Evolutionary conservation across 2,329 filamentous ascomycete species (phyloP), one percentile per base, ranked within the genome.

Genomic region (Pseudocercospora fuligena): DNA sequence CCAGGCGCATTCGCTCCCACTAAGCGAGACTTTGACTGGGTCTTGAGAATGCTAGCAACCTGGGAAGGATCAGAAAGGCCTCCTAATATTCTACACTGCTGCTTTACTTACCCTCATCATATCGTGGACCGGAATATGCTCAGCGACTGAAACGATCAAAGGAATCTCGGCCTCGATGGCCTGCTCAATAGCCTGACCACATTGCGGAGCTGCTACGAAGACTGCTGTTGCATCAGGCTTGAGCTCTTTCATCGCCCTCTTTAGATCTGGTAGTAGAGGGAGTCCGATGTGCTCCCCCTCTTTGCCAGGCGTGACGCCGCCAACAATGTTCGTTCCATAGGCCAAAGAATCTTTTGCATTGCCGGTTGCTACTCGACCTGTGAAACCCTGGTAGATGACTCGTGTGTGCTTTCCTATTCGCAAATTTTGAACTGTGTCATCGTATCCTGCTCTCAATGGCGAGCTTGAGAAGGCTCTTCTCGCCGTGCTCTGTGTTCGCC

Each of bases 1-100:
- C 92, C 92, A 0, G 92, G 91, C 21, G 90, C 91, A 75, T 94
- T 94, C n/a, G 92, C 90, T 1, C 92, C 92, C 0, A 94, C 90
- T 0, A 94, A 83, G 6, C 92, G 83, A 0, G 90, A 91, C 71
- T 87, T 90, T 0, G 85, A 89, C 75, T 94, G 92, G 0, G 90
- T 90, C 68, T 87, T 83, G 4, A 94, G 83, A 58, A 92, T 88
- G 25, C 89, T 88, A 60, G 92, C 89, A 60, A 91, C 87, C 80
- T 90, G 29, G 8, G 40, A 56, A 14, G 21, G 57, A 63, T 69
- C 47, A 70, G 57, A 40, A 54, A 19, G 23, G 49, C 46, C 47
- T 23, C 2, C 4, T 21, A 14, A 60, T n/a, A 6, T 47, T 36
- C 31, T 49, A 46, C 3, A n/a, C 14, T 51, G 12, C 14, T 14